Evolutionary conservation across 768 basidiomycete species (phyloP), one percentile per base, ranked within the genome.

Genomic region (Pisolithus sp.): DNA sequence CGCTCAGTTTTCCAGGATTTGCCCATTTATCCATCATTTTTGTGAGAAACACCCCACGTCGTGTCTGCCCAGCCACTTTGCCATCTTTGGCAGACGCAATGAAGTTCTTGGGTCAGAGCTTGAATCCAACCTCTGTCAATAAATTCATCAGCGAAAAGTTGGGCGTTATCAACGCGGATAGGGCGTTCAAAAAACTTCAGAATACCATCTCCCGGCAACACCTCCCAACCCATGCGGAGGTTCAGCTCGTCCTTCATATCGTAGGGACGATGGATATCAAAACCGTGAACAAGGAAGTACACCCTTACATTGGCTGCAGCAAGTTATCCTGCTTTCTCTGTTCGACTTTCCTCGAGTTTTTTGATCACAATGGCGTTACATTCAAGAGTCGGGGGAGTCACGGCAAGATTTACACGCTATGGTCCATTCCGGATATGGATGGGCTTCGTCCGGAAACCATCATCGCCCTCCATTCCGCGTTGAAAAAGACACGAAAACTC

Each of bases 251-350:
- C 15, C 39, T 49, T 10, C 26, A 49, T 18, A 18, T 42, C 20
- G 28, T 18, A 20, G 20, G 30, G 17, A 30, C 49, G 9, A 42
- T 30, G 15, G 10, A 34, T 12, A 20, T 40, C 5, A n/a, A 30
- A 5, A 40, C 18, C 49, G 18, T 40, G 39, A 4, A 30, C 13
- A 40, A 21, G 15, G 49, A 49, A 21, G 24, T 49, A 3, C 42
- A 28, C 26, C 49, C 49, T 3, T 49, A 49, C 30, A 20, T 49
- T n/a, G 49, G 49, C 20, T 49, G 49, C 17, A 49, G 49, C 40
- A 49, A 49, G 26, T 21, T 49, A n/a, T 41, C 38, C n/a, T 49
- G 49, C 23, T 49, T 49, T 40, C 49, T 42, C 8, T 49, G 49
- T 18, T 18, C 38, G 17, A 13, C 38, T 42, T 49, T 49, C 28